Evolutionary conservation across 2,329 filamentous ascomycete genomes (phyloP), one percentile per base, ranked within the genome.

Genomic region (Huntiella bhutanensis): DNA sequence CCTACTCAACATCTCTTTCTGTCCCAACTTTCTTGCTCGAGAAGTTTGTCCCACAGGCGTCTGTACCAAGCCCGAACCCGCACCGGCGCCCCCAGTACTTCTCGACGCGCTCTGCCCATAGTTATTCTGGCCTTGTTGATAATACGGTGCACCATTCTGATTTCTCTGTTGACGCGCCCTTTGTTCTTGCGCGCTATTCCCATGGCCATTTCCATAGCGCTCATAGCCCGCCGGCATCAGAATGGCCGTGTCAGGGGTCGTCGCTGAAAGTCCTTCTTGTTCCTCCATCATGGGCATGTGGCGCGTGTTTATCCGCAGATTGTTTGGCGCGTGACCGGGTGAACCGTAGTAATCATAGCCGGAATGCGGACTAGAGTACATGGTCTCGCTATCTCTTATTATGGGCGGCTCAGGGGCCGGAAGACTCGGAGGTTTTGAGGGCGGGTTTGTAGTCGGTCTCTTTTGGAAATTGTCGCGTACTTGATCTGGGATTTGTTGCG

Each of bases 1-100:
- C 55, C 82, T 83, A n/a, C 88, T 94, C 33, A 98, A 71, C 87
- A 96, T 96, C 8, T 80, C 82, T 66, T 95, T 96, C 59, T 96
- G 82, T 1, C 82, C 85, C 11, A 75, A 74, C 41, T 49, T 49
- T 33, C 45, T 39, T 15, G 45, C 42, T 28, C 48, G 41, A 5
- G 48, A 41, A n/a, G 45, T 41, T 33, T 43, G 41, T 15, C 28
- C 41, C 6, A 33, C 43, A 33, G 38, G 34, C 36, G 19, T 45
- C 37, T 39, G 45, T 33, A 35, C 41, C 36, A 22, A 22, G 5
- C 15, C 16, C 15, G 13, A 45, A 5, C 8, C 8, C 5, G 5
- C 5, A 1, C n/a, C 11, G 1, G 13, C 36, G 12, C 8, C 15
- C 13, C 10, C 19, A 7, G 16, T 45, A 17, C 12, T 17, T 17